phyloP scores from a whole-genome alignment of 768 basidiomycete genomes.

The Rhodotorula paludigena region DNA sequence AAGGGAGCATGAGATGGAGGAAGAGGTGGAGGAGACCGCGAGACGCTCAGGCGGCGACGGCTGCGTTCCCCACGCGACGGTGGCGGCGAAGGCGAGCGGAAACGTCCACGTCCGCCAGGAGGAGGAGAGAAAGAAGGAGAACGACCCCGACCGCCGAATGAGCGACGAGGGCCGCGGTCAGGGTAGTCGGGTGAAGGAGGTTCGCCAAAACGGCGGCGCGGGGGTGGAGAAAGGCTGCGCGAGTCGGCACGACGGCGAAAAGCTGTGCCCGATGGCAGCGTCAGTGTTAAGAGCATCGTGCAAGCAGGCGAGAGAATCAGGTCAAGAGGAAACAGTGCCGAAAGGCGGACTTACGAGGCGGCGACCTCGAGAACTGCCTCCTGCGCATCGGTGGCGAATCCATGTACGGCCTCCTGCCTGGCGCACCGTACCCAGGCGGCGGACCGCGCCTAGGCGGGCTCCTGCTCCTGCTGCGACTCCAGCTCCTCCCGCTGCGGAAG shows the following conservation, averaged over 20 bases:
- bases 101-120: neutral
- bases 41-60: slow-evolving; percentile 5
- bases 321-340: too few relatives aligned
- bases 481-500: slow-evolving; percentile 20
- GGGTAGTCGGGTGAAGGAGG: slow-evolving; percentile 20
- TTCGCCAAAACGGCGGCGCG: slow-evolving; percentile 2
- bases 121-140: too few relatives aligned
- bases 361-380: slow-evolving; percentile 20
- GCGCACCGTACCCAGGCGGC: neutral
- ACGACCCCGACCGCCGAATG: too few relatives aligned
- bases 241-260: slow-evolving; percentile 10
- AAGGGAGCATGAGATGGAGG: slow-evolving; percentile 26
- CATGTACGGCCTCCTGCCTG: neutral
- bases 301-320: neutral
- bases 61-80: neutral
- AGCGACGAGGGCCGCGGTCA: neutral
- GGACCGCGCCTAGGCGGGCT: slow-evolving; percentile 9
- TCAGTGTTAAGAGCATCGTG: too few relatives aligned
- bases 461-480: slow-evolving; percentile 22
- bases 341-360: slow-evolving; percentile 13
- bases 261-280: neutral
- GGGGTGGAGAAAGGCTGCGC: slow-evolving; percentile 14
- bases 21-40: neutral
- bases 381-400: slow-evolving; percentile 4
- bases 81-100: neutral